Percentiles rank a stretch among this genome's conserved stretches.
These are phyloP conservation scores for Brassica balearica DNA, from an alignment of 441 rosid species.

Conservation along the genomic window DNA sequence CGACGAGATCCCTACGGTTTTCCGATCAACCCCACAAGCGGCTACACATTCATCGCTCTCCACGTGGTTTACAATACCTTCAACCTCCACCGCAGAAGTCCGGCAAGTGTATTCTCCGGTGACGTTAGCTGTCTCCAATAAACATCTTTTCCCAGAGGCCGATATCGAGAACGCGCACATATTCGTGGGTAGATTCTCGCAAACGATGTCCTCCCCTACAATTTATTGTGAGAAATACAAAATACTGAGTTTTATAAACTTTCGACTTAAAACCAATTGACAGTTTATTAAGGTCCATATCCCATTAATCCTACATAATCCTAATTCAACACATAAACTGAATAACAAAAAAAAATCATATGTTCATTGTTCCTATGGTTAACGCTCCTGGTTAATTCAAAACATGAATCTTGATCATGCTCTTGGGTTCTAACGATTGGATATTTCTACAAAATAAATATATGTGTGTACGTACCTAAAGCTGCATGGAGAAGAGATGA, in stretches of 20 bases:
- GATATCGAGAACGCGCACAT: slow-evolving; percentile 77
- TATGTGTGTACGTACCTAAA: slow-evolving; percentile 53
- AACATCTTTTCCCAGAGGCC: slow-evolving; percentile 84
- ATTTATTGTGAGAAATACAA: slow-evolving; percentile 20
- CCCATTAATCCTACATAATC: neutral
- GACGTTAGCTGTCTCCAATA: slow-evolving; percentile 69
- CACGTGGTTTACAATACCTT: slow-evolving; percentile 68
- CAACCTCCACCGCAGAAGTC: slow-evolving; percentile 85
- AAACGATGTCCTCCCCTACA: slow-evolving; percentile 51
- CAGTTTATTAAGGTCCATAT: neutral
- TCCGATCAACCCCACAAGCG: slow-evolving; percentile 87
- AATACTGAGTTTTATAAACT: neutral
- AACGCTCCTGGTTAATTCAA: too few species aligned
- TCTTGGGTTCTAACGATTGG: slow-evolving; percentile 3
- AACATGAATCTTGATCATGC: slow-evolving; percentile 5
- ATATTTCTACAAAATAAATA: neutral
- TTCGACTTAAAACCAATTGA: too few species aligned
- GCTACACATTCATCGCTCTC: slow-evolving; percentile 81
- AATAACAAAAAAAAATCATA: neutral
- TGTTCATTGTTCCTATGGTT: neutral
- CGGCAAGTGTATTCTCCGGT: slow-evolving; percentile 71
- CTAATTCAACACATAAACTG: neutral
- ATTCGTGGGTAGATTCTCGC: slow-evolving; percentile 41
- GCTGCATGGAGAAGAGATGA: slow-evolving; percentile 71
- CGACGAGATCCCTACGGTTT: slow-evolving; percentile 85